These are phyloP conservation scores for Lindgomyces ingoldianus DNA, from an alignment of 495 filamentous ascomycete species.

Conservation along the genomic window DNA sequence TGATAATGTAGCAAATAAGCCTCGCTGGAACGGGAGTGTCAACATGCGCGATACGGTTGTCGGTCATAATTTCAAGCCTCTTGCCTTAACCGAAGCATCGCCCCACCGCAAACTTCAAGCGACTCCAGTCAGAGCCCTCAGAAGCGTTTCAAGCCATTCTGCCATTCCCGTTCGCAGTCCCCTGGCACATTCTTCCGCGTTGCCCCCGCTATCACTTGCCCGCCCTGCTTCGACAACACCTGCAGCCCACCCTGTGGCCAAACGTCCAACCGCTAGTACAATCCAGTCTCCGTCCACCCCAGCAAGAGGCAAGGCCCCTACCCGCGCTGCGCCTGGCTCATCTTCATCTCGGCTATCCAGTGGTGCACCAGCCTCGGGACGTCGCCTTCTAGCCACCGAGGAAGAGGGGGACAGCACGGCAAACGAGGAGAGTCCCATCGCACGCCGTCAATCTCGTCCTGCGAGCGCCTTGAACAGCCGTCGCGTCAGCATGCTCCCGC, in stretches of 20 bases:
- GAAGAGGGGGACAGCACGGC: conserved; percentile 8
- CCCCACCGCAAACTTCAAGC: conserved; percentile 48
- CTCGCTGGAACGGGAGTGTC: conserved; percentile 76
- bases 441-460: conserved; percentile 24
- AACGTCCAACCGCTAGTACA: conserved; percentile 18
- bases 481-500: conserved; percentile 56
- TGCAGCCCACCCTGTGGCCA: conserved; percentile 13
- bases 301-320: not conserved
- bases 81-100: conserved; percentile 62
- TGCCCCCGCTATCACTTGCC: conserved; percentile 19
- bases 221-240: conserved; percentile 33
- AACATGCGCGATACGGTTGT: conserved; percentile 69
- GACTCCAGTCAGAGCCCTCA: conserved; percentile 12
- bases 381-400: conserved; percentile 7
- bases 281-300: conserved; percentile 34
- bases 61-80: conserved; percentile 69
- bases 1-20: conserved; percentile 54
- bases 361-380: conserved; percentile 5
- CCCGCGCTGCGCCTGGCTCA: conserved; percentile 19
- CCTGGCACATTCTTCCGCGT: conserved; percentile 19
- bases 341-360: conserved; percentile 4
- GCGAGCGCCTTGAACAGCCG: conserved; percentile 42
- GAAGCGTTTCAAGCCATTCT: conserved; percentile 34
- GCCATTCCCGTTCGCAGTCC: conserved; percentile 37
- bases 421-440: conserved; percentile 27